Base-by-base conservation (phyloP, 306 rosid genomes). In the Trifolium subterraneum region DNA sequence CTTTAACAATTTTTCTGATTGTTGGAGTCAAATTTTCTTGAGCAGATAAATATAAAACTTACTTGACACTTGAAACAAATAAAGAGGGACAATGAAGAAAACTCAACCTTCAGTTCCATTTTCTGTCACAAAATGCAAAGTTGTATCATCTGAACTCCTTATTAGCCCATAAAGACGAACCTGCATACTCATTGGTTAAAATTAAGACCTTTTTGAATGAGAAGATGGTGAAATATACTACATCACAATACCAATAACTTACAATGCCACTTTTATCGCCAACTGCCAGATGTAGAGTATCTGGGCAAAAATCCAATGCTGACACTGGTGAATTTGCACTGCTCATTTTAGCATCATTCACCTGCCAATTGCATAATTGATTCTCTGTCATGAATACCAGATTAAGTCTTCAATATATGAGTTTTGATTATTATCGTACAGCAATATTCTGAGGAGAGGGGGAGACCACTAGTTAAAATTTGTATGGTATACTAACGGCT, bases 181-280 rank as follows among this genome's bases (percentile, higher is more conserved):
- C 98, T 93, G 67, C 93, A 84, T 62, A 63, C 50, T 35, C 82
- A 77, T 39, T 64, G 31, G 55, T 79, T 66, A 76, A 74, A 77
- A 45, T 82, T 47, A 69, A 48, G 73, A 65, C 29, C 68, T 67
- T 35, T 68, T 71, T 64, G 65, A 60, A 72, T 77, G 41, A 42
- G 9, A 74, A 71, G 76, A 47, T n/a, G 58, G 23, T 22, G 66
- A 69, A 44, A 44, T 59, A 20, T 27, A 64, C 70, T 38, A 23
- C 8, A 60, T 36, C 29, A 58, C 2, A 60, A 36, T 20, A 56
- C 62, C 62, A 73, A 54, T 58, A 44, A 71, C 87, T 82, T 84
- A 93, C 98, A 87, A 82, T 73, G 52, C 98, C 98, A 82, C 81
- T 79, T 71, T 85, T 79, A 81, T 85, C 79, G 73, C 98, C 97